A percentile compares a stretch with the other conserved stretches of the same genome.
Conservation (phyloP, 2,329 filamentous ascomycete species). For the Zymoseptoria tritici region DNA sequence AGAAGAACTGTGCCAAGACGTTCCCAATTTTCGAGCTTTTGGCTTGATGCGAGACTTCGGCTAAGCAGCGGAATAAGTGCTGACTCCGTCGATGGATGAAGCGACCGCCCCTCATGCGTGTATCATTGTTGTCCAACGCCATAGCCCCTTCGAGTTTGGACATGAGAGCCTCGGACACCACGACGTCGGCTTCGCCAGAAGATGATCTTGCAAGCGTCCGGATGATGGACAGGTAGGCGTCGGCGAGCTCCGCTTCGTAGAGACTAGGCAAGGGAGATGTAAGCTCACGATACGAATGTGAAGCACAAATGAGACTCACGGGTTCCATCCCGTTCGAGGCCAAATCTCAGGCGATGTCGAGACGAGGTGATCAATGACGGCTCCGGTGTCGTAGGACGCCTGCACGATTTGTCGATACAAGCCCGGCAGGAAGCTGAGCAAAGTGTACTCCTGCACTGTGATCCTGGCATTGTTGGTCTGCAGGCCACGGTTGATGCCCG, state of each 20-base stretch:
- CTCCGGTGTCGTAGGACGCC: constrained; percentile 1
- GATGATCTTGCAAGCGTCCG: constrained; percentile 2
- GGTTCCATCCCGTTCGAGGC: constrained; percentile 6
- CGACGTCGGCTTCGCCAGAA: constrained; percentile 2
- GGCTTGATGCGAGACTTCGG: constrained; percentile 5
- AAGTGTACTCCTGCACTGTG: constrained; percentile 1
- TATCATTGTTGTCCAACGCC: neutral
- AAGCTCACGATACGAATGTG: neutral
- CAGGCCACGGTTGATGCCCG: neutral
- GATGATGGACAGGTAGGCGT: constrained; percentile 6
- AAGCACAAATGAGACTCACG: neutral
- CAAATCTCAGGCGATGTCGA: constrained; percentile 4
- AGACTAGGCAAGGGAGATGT: neutral
- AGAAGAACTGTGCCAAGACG: constrained; percentile 6
- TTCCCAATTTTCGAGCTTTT: constrained; percentile 4
- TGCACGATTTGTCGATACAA: neutral
- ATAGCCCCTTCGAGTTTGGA: neutral
- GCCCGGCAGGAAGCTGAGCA: constrained; percentile 2
- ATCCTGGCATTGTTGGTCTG: neutral
- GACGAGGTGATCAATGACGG: constrained; percentile 5
- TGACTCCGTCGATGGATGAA: constrained; percentile 4
- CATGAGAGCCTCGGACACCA: constrained; percentile 2
- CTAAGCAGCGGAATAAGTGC: constrained; percentile 6
- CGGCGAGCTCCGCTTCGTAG: constrained; percentile 2
- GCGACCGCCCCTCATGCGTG: neutral